Base-by-base conservation (phyloP, 495 filamentous ascomycete genomes). In the Rostrohypoxylon terebratum region DNA sequence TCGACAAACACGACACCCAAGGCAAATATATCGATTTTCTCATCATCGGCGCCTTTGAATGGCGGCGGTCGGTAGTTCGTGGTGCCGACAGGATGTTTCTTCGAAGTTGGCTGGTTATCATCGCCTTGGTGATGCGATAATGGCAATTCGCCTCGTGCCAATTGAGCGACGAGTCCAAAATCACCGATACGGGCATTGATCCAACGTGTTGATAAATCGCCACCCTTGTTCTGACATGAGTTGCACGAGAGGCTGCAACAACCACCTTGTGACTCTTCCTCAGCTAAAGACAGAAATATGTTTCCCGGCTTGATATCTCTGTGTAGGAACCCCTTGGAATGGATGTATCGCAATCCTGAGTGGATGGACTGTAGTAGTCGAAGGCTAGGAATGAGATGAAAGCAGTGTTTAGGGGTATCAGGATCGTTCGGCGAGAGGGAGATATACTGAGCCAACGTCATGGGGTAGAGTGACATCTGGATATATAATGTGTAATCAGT, bases 221-320 rank as follows among this genome's bases (percentile, higher is more conserved):
- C 42, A 18, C 13, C 23, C 8, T 18, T 44, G 13, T 9, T 50
- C 11, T 47, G 57, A 20, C 75, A 76, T 4, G 69, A 75, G 54
- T 64, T 64, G 42, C 85, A 88, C 1, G 77, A 45, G 31, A 73
- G 28, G 28, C 71, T 45, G 38, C 76, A 78, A 42, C 72, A 78
- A 38, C 76, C 76, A 21, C 74, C 68, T 21, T 72, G 68, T 6
- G 63, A 63, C 8, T 59, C 72, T 14, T 18, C 20, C 13, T 57
- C 59, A 0, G 71, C 81, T 76, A 42, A 55, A 65, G 89, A 92
- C 67, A 99, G 85, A 81, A 99, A 98, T 80, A 99, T 97, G 83
- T 99, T 99, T 84, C 98, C 96, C 7, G 96, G 96, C 84, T 99
- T 99, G 86, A 99, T 98, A 81, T 99, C 96, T 59, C 96, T 92